A percentile compares a stretch with the other conserved stretches of the same genome.
phyloP scores from a whole-genome alignment of 2,329 filamentous ascomycete genomes.

The Ceratocystis destructans region DNA sequence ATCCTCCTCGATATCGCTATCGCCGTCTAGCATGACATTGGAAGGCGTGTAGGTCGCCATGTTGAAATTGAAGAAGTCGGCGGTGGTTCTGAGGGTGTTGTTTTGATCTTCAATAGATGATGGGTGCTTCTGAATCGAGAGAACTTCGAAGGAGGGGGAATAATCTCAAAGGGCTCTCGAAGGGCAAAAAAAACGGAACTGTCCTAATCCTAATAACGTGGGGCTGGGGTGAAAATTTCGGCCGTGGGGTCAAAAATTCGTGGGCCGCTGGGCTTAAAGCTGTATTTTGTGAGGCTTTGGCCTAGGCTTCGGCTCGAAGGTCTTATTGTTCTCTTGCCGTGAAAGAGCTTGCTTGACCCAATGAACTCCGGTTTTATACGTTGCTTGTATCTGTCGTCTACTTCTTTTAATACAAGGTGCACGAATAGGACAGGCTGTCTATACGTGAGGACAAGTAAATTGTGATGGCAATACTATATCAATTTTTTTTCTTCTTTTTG shows the following conservation, averaged over 20 bases:
- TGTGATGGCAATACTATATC: conserved; percentile 10
- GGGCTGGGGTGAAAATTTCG: conserved; percentile 19
- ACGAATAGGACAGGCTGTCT: conserved; percentile 10
- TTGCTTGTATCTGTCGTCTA: too few species aligned
- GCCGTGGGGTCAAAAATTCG: conserved; percentile 18
- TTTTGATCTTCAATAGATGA: conserved; percentile 4
- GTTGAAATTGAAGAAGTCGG: conserved; percentile 9
- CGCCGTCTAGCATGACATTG: conserved; percentile 36
- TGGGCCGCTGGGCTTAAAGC: conserved; percentile 11
- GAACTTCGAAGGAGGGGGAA: conserved; percentile 7
- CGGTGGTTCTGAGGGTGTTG: background rate
- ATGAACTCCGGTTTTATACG: too few species aligned
- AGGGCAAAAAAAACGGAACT: conserved; percentile 14
- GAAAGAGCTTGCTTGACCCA: too few species aligned
- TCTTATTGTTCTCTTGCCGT: too few species aligned
- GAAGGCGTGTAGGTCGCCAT: conserved; percentile 17
- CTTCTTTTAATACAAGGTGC: background rate
- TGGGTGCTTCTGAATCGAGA: conserved; percentile 6
- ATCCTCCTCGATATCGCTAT: conserved; percentile 94
- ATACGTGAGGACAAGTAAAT: background rate
- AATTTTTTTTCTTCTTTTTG: conserved; percentile 4
- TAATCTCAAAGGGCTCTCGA: conserved; percentile 2
- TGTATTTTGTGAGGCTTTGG: conserved; percentile 1
- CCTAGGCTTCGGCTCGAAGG: background rate
- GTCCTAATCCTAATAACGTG: conserved; percentile 19